Percentiles rank a stretch among this genome's conserved stretches.
phyloP scores from a whole-genome alignment of 208 protist genomes.

The Wallacemonas collosoma region DNA sequence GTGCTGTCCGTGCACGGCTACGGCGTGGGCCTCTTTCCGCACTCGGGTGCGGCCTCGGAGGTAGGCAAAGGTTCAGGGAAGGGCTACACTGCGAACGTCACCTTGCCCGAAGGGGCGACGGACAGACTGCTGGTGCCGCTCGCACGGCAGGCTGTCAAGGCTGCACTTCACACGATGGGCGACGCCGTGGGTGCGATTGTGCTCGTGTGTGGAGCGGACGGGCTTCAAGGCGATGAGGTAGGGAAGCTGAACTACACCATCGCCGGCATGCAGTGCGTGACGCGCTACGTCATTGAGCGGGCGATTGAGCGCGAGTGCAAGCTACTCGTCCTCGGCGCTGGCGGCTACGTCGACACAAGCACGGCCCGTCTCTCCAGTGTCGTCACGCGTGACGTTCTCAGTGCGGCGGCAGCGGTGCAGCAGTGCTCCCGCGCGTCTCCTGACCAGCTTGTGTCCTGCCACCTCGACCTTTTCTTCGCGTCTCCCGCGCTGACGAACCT shows the following conservation, averaged over 20 bases:
- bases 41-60: slow-evolving; percentile 91
- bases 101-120: slow-evolving; percentile 85
- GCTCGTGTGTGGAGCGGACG: slow-evolving; percentile 97
- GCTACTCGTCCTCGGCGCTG: slow-evolving; percentile 45
- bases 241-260: slow-evolving; percentile 94
- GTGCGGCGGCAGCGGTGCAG: slow-evolving; percentile 31
- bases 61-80: slow-evolving; percentile 85
- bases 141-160: slow-evolving; percentile 50
- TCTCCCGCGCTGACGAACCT: slow-evolving; percentile 35
- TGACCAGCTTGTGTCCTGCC: neutral
- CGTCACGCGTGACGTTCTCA: slow-evolving; percentile 55
- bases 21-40: slow-evolving; percentile 92
- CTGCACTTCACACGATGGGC: slow-evolving; percentile 67
- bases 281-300: slow-evolving; percentile 34
- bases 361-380: slow-evolving; percentile 37
- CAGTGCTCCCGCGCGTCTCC: neutral
- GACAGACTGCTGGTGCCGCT: slow-evolving; percentile 91
- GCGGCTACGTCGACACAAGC: slow-evolving; percentile 50
- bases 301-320: slow-evolving; percentile 17
- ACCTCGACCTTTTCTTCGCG: slow-evolving; percentile 27
- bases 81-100: slow-evolving; percentile 91
- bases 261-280: slow-evolving; percentile 41
- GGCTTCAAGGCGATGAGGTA: slow-evolving; percentile 93
- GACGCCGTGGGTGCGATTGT: slow-evolving; percentile 94
- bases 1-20: slow-evolving; percentile 98